Evolutionary conservation across 805 yeast genomes (phyloP), one percentile per base, ranked within the genome.

Genomic region (Myxozyma sirexii): DNA sequence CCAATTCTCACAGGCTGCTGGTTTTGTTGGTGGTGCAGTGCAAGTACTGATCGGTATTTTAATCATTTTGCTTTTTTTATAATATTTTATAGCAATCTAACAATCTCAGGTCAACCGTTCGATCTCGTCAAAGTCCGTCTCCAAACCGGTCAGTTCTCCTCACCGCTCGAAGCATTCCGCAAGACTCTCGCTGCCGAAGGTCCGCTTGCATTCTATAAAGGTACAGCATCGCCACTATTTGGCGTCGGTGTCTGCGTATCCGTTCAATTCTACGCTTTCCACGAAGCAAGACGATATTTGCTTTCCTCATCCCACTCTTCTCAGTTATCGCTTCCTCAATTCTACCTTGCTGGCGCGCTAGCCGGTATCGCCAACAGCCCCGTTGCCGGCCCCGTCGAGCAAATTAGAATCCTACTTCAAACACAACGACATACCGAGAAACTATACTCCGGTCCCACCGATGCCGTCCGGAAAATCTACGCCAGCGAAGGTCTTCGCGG

Each of bases 231-330:
- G 0, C 99, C 99, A 12, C 78, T 94, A 66, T 72, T 94, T 33
- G 99, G 99, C 24, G 68, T 68, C 33, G 70, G 70, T 13, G 69
- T 60, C 41, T 67, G 68, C 31, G 71, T 94, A 13, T 89, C 97
- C 10, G 89, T 93, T 41, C 99, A 94, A 75, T 94, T 94, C 71
- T 93, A 97, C 51, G 97, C 91, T 42, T 93, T 92, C 71, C 98
- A 94, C 73, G 87, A 80, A 69, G 90, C 93, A 96, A 92, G 94
- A 75, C 79, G 98, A 69, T 77, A 79, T 62, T 89, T 88, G 70
- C 74, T 71, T 50, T 69, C 71, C 19, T 79, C 43, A 19, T 52
- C 41, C 17, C 33, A 31, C 26, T 65, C 68, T 3, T 69, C 71
- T 27, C 76, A 77, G 17, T 76, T 91, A 60, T 71, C 83, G 4